These are phyloP conservation scores for Fraxinus xanthoxyloides DNA, from an alignment of 305 asterid species.

Conservation along the genomic window DNA sequence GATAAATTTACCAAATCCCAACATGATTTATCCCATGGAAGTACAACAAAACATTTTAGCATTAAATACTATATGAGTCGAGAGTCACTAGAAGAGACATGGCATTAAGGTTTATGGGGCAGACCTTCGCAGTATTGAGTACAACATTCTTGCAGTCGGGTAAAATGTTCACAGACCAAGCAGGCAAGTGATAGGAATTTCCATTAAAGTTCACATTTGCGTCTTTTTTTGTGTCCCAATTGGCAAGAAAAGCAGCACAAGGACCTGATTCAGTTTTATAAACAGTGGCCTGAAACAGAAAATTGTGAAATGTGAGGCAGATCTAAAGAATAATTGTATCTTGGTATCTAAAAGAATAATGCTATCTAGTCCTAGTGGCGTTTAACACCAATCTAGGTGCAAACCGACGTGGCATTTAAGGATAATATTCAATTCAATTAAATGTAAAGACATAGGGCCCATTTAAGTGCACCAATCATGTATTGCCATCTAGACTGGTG, in stretches of 20 bases:
- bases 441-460: not conserved
- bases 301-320: not conserved
- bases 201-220: constrained; percentile 71
- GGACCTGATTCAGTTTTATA: constrained; percentile 69
- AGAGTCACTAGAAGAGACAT: not conserved
- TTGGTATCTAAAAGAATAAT: not conserved
- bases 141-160: constrained; percentile 92
- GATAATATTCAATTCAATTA: not conserved
- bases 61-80: not conserved
- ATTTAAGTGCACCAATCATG: not conserved
- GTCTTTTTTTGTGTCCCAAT: constrained; percentile 57
- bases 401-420: not conserved
- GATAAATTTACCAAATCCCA: not conserved
- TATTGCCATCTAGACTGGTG: not conserved
- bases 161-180: constrained; percentile 97
- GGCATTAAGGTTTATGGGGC: constrained; percentile 20
- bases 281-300: constrained; percentile 60
- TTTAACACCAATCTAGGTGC: not conserved
- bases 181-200: constrained; percentile 73
- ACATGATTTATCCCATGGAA: not conserved
- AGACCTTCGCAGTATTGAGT: constrained; percentile 84
- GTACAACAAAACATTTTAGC: not conserved
- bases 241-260: constrained; percentile 94
- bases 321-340: not conserved
- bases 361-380: not conserved